Conservation (phyloP, 2,329 filamentous ascomycete genomes). For the Peltaster fructicola region DNA sequence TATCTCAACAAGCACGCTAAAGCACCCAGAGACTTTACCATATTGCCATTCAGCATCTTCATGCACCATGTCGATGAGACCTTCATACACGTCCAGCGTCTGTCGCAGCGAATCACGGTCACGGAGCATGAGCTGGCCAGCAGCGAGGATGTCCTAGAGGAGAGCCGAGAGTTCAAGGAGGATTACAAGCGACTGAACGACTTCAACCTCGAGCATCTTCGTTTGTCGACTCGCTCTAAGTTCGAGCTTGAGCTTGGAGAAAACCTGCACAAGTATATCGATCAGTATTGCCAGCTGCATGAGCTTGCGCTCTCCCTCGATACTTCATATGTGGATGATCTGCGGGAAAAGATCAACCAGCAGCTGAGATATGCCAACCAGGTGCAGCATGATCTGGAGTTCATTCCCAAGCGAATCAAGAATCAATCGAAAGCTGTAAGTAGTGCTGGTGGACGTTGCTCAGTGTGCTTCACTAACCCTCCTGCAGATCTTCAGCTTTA, state of each 20-base stretch:
- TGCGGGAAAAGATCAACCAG: slow-evolving; percentile 19
- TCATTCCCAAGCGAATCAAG: slow-evolving; percentile 19
- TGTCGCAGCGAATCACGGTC: slow-evolving; percentile 14
- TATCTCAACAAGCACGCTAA: slow-evolving; percentile 19
- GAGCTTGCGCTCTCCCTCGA: slow-evolving; percentile 15
- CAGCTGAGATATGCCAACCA: slow-evolving; percentile 17
- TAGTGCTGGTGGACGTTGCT: background rate
- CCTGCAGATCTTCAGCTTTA: slow-evolving; percentile 16
- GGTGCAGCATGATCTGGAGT: slow-evolving; percentile 15
- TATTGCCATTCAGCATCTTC: slow-evolving; percentile 16
- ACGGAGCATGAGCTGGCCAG: slow-evolving; percentile 18
- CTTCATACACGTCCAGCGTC: slow-evolving; percentile 12
- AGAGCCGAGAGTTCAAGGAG: too few species aligned
- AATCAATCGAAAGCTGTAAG: slow-evolving; percentile 18
- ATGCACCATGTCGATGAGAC: slow-evolving; percentile 17
- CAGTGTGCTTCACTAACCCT: background rate
- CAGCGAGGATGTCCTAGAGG: slow-evolving; percentile 16
- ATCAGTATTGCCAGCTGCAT: slow-evolving; percentile 17
- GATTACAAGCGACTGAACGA: slow-evolving; percentile 19
- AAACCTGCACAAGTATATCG: slow-evolving; percentile 17
- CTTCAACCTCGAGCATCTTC: slow-evolving; percentile 17
- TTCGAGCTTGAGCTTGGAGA: slow-evolving; percentile 17
- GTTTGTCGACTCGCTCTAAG: slow-evolving; percentile 15
- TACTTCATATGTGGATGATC: slow-evolving; percentile 18
- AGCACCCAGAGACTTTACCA: slow-evolving; percentile 17